These are phyloP conservation scores for Fraxinus greggii DNA, from an alignment of 305 asterid species.

Conservation along the genomic window DNA sequence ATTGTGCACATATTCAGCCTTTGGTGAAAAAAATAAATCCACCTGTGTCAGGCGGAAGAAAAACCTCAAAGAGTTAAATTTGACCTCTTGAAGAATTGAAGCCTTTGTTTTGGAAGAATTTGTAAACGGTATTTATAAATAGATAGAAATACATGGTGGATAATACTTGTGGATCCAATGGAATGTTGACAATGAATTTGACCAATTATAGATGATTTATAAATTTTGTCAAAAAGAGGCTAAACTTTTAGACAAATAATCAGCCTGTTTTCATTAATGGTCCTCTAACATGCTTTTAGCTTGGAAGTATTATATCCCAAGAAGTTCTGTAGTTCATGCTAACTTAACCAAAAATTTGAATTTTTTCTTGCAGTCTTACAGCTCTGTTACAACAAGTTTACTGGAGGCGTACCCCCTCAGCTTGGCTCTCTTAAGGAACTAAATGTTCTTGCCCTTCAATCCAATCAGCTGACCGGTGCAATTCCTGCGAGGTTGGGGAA, in stretches of 20 bases:
- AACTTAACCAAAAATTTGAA: background rate
- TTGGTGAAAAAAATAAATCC: background rate
- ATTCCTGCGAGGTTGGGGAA: constrained; percentile 85
- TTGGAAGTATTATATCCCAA: background rate
- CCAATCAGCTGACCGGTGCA: constrained; percentile 76
- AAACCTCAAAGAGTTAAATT: background rate
- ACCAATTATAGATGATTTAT: background rate
- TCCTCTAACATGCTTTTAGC: background rate
- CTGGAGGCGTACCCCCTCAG: constrained; percentile 74
- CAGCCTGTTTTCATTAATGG: background rate
- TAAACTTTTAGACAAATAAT: background rate
- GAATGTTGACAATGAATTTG: background rate
- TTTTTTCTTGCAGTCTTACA: constrained; percentile 65
- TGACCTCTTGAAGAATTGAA: background rate
- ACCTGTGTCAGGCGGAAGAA: background rate
- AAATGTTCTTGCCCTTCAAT: constrained; percentile 80
- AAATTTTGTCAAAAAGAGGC: background rate
- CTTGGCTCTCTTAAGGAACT: constrained; percentile 65
- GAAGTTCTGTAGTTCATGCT: background rate
- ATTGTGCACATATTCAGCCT: background rate
- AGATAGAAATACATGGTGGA: background rate
- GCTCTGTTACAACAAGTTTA: constrained; percentile 74
- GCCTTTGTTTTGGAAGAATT: background rate
- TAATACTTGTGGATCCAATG: background rate
- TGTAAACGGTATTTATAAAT: background rate